Evolutionary conservation across 305 asterid species (phyloP).

Genomic region (Solanum chacoense): DNA sequence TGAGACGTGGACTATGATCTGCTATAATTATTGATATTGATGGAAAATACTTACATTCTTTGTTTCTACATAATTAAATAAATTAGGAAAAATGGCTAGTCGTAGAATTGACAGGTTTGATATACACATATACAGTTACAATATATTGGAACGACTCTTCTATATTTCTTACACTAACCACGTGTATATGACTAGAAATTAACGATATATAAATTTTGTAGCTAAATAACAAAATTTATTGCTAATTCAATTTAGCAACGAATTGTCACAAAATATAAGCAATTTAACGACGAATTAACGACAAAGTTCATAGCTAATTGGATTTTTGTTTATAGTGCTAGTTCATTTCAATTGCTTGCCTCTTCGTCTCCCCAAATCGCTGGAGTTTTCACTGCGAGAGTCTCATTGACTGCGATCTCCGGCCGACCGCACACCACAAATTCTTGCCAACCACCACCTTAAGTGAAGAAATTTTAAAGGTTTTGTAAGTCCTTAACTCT

Average conservation of each 20-base stretch:
- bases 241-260: background rate
- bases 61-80: background rate
- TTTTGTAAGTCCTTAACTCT: too few relatives aligned
- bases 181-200: background rate
- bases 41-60: background rate
- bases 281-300: background rate
- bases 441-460: too few relatives aligned
- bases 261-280: background rate
- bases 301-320: background rate
- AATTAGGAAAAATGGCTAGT: background rate
- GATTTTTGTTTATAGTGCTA: background rate
- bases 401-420: too few relatives aligned
- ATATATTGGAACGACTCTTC: background rate
- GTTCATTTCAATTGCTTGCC: background rate
- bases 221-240: background rate
- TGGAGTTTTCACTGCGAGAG: too few relatives aligned
- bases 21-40: background rate
- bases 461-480: too few relatives aligned
- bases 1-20: background rate
- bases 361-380: background rate
- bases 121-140: background rate
- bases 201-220: rapidly evolving
- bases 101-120: background rate
- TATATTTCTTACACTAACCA: background rate
- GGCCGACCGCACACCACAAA: too few relatives aligned